Percentiles rank a stretch among this genome's conserved stretches.
Conservation (phyloP, 1,139 yeast genomes). For the Geotrichum histeridarum region DNA sequence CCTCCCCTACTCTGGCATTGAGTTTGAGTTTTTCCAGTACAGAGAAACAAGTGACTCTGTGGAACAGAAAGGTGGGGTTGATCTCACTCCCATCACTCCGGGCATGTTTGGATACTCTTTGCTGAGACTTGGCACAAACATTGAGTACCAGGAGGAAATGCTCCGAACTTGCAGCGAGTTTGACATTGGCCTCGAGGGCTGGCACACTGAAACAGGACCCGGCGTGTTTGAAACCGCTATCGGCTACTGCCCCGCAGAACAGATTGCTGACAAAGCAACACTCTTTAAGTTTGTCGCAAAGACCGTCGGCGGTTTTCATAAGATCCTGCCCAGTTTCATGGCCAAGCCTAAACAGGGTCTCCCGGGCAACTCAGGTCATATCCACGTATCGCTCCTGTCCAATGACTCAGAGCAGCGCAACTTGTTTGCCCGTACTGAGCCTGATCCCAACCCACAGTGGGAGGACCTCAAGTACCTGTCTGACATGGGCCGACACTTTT, state of each 20-base stretch:
- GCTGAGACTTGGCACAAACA: constrained; percentile 34
- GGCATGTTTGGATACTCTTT: constrained; percentile 40
- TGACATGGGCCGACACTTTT: constrained; percentile 35
- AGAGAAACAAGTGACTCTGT: constrained; percentile 32
- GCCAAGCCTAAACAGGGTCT: constrained; percentile 38
- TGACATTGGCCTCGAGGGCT: constrained; percentile 35
- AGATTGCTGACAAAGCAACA: constrained; percentile 36
- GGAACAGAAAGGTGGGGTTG: constrained; percentile 29
- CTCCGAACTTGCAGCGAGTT: constrained; percentile 28
- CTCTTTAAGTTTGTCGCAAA: constrained; percentile 37
- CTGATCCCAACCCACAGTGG: constrained; percentile 32
- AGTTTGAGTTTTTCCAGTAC: constrained; percentile 38
- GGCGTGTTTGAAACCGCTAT: constrained; percentile 41
- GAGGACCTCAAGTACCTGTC: constrained; percentile 32
- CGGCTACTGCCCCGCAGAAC: constrained; percentile 32
- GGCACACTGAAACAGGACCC: constrained; percentile 41
- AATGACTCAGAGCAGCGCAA: constrained; percentile 29
- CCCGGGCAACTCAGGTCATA: constrained; percentile 41
- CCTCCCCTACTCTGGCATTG: constrained; percentile 36
- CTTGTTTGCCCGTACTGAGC: constrained; percentile 31
- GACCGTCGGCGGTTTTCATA: constrained; percentile 32
- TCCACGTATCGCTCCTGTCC: constrained; percentile 34
- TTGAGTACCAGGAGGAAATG: constrained; percentile 34
- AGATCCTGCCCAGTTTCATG: constrained; percentile 39
- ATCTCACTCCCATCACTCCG: constrained; percentile 34